A percentile compares a stretch with the other conserved stretches of the same genome.
Evolutionary conservation across 164 flowering plant genomes (phyloP).

Genomic region (Hamamelis virginiana): DNA sequence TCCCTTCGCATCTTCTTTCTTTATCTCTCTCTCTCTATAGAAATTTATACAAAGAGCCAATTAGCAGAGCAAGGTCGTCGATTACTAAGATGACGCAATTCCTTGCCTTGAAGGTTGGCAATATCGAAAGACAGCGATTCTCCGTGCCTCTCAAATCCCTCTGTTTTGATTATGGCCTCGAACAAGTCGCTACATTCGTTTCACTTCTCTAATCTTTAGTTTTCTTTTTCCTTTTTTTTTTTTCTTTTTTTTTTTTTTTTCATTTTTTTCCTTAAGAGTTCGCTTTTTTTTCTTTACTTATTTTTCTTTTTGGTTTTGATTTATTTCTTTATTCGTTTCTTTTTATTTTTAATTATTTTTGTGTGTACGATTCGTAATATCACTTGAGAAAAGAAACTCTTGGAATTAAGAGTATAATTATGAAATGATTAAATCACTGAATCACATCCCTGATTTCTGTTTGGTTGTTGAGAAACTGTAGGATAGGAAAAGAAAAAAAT

Average conservation of each 20-base stretch:
- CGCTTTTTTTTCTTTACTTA: too few relatives aligned
- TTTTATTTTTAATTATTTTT: too few relatives aligned
- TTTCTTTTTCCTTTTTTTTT: background rate
- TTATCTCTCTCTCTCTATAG: background rate
- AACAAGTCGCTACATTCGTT: conserved; percentile 50
- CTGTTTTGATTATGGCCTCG: conserved; percentile 56
- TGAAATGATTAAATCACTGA: too few relatives aligned
- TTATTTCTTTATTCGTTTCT: background rate
- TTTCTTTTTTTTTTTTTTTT: background rate
- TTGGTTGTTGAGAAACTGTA: too few relatives aligned
- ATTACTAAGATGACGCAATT: conserved; percentile 26
- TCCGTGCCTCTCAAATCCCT: conserved; percentile 53
- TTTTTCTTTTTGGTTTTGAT: background rate
- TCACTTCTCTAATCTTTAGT: too few relatives aligned
- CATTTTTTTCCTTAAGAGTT: background rate
- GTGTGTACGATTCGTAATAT: too few relatives aligned
- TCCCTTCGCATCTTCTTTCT: background rate
- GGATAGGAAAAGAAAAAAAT: too few relatives aligned
- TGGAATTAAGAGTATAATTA: too few relatives aligned
- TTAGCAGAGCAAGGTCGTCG: conserved; percentile 60
- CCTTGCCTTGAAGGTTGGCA: conserved; percentile 60
- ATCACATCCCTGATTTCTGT: too few relatives aligned
- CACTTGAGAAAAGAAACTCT: too few relatives aligned
- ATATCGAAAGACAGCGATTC: conserved; percentile 38
- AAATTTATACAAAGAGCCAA: conserved; percentile 32